A percentile compares a stretch with the other conserved stretches of the same genome.
phyloP scores from a whole-genome alignment of 1,284 basidiomycete species.

The Macrocystidia cucumis region DNA sequence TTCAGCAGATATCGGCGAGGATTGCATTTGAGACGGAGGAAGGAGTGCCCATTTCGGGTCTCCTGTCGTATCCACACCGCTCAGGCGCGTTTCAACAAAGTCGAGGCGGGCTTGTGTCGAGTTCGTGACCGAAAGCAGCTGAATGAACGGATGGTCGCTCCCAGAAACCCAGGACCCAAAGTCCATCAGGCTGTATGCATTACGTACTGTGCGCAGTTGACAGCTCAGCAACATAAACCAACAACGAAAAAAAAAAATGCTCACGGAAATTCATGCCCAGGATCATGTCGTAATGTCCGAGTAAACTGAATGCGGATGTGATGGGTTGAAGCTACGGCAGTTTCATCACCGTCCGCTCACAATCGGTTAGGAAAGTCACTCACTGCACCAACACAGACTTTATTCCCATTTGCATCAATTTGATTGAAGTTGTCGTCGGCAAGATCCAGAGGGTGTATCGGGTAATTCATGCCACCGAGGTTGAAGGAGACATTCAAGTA shows the following conservation, averaged over 20 bases:
- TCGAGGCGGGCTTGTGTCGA: slow-evolving; percentile 35
- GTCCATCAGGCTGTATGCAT: slow-evolving; percentile 50
- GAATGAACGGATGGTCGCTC: slow-evolving; percentile 44
- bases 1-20: slow-evolving; percentile 53
- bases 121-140: slow-evolving; percentile 48
- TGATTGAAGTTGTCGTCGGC: slow-evolving; percentile 21
- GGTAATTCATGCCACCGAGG: slow-evolving; percentile 42
- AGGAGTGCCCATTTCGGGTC: slow-evolving; percentile 47
- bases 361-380: slow-evolving; percentile 12
- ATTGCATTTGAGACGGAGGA: slow-evolving; percentile 48
- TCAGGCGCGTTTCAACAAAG: slow-evolving; percentile 43
- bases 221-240: not conserved
- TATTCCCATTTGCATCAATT: slow-evolving; percentile 23
- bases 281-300: slow-evolving; percentile 33
- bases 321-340: slow-evolving; percentile 42
- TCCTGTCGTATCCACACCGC: slow-evolving; percentile 38
- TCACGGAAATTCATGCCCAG: slow-evolving; percentile 52
- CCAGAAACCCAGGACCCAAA: slow-evolving; percentile 49
- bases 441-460: slow-evolving; percentile 56
- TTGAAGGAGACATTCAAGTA: slow-evolving; percentile 58
- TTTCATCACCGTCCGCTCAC: slow-evolving; percentile 3
- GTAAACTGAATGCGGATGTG: slow-evolving; percentile 23
- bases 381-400: slow-evolving; percentile 42
- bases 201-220: slow-evolving; percentile 31
- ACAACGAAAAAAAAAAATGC: slow-evolving; percentile 17